These are phyloP conservation scores for Oxyria digyna DNA, from an alignment of 148 eudicot genomes.

Conservation along the genomic window DNA sequence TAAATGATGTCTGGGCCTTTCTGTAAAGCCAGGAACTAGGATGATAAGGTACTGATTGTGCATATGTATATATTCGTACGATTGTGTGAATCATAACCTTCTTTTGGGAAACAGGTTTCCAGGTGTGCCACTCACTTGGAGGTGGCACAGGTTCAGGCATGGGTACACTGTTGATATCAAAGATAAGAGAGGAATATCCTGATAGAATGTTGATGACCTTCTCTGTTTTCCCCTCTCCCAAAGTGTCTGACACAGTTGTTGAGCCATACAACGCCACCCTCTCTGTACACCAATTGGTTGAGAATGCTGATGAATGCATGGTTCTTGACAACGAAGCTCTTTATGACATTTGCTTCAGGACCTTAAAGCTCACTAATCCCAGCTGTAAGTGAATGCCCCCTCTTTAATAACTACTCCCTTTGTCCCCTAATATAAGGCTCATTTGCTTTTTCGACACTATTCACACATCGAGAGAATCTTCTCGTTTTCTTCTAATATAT, in stretches of 20 bases:
- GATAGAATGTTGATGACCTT: constrained; percentile 76
- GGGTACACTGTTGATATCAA: constrained; percentile 75
- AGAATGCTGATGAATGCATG: constrained; percentile 83
- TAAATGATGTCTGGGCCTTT: not conserved
- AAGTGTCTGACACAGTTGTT: constrained; percentile 72
- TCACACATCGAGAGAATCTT: too few species aligned
- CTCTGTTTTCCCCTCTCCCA: constrained; percentile 74
- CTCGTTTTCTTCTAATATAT: too few species aligned
- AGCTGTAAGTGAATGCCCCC: constrained; percentile 30
- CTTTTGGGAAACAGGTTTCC: constrained; percentile 44
- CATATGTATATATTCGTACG: not conserved
- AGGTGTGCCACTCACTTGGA: constrained; percentile 76
- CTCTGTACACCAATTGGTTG: constrained; percentile 71
- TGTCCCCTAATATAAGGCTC: too few species aligned
- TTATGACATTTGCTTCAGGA: constrained; percentile 71
- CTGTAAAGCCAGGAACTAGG: not conserved
- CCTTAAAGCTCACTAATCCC: constrained; percentile 67
- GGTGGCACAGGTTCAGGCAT: constrained; percentile 86
- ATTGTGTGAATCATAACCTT: not conserved
- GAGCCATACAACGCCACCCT: constrained; percentile 84
- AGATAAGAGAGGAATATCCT: constrained; percentile 73
- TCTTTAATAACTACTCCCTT: too few species aligned
- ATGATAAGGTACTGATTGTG: not conserved
- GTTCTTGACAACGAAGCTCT: constrained; percentile 79
- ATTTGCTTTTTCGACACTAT: too few species aligned